These are phyloP conservation scores for Pseudomassariella vexata DNA, from an alignment of 2,329 filamentous ascomycete species.

Conservation along the genomic window DNA sequence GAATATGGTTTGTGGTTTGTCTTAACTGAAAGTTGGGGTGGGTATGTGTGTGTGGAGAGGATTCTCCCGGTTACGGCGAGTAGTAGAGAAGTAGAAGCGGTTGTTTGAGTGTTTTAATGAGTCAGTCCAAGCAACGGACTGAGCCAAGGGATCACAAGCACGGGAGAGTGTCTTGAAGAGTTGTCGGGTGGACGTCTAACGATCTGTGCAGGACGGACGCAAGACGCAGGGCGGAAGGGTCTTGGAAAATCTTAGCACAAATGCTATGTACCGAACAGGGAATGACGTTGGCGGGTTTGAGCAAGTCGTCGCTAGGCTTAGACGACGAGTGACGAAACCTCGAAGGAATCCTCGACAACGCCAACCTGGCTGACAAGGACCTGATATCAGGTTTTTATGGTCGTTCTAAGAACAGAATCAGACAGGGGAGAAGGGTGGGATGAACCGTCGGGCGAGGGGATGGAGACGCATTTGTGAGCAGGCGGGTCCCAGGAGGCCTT, in stretches of 20 bases:
- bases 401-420: too few species aligned
- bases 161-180: constrained; percentile 2
- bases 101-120: too few species aligned
- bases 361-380: constrained; percentile 2
- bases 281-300: constrained; percentile 1
- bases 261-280: background rate
- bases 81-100: too few species aligned
- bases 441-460: too few species aligned
- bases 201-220: constrained; percentile 4
- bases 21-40: too few species aligned
- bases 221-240: constrained; percentile 4
- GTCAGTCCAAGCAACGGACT: constrained; percentile 3
- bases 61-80: too few species aligned
- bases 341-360: background rate
- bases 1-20: constrained; percentile 7
- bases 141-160: constrained; percentile 9
- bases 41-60: too few species aligned
- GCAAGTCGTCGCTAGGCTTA: background rate
- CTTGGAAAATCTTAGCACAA: constrained; percentile 6
- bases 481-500: too few species aligned
- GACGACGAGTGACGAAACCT: background rate
- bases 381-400: constrained; percentile 4
- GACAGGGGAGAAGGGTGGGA: background rate
- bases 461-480: too few species aligned
- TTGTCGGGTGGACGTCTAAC: background rate